Conservation (phyloP, 1,284 basidiomycete species). For the Apiotrichum gamsii region DNA sequence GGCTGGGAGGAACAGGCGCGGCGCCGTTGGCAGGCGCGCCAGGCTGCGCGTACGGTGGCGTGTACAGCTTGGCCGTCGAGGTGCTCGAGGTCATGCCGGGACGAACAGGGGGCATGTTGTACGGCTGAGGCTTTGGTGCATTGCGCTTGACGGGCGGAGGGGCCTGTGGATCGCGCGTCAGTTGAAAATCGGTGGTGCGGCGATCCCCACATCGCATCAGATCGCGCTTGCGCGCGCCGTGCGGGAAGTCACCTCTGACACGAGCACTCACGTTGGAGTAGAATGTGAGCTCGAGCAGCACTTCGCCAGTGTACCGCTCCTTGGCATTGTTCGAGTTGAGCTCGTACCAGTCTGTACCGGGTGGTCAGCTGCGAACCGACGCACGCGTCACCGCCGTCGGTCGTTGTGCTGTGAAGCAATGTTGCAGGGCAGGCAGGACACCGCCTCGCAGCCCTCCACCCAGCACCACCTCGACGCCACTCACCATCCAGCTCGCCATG, state of each 20-base stretch:
- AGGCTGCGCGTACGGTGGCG: constrained; percentile 37
- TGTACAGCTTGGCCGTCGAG: constrained; percentile 41
- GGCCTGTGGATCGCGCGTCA: constrained; percentile 25
- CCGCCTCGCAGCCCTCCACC: too few relatives aligned
- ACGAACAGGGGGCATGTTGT: constrained; percentile 15
- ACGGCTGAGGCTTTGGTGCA: constrained; percentile 30
- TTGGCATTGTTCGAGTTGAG: constrained; percentile 59
- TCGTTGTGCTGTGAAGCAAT: background rate
- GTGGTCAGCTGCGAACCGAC: too few relatives aligned
- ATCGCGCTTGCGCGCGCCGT: too few relatives aligned
- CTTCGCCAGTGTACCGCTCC: constrained; percentile 86
- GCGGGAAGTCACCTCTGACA: too few relatives aligned
- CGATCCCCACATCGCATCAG: too few relatives aligned
- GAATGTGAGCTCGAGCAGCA: constrained; percentile 90
- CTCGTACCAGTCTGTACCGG: constrained; percentile 90
- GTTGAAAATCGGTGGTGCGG: background rate
- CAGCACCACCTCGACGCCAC: too few relatives aligned
- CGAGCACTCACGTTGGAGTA: constrained; percentile 75
- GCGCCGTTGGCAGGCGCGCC: constrained; percentile 10
- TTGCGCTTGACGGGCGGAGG: constrained; percentile 40
- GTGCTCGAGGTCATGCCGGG: constrained; percentile 30
- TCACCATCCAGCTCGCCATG: constrained; percentile 94
- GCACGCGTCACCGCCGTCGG: background rate
- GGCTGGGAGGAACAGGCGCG: too few relatives aligned
- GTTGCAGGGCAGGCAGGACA: too few relatives aligned